These are phyloP conservation scores for Epichloe uncinata DNA, from an alignment of 2,329 filamentous ascomycete species.

Conservation along the genomic window DNA sequence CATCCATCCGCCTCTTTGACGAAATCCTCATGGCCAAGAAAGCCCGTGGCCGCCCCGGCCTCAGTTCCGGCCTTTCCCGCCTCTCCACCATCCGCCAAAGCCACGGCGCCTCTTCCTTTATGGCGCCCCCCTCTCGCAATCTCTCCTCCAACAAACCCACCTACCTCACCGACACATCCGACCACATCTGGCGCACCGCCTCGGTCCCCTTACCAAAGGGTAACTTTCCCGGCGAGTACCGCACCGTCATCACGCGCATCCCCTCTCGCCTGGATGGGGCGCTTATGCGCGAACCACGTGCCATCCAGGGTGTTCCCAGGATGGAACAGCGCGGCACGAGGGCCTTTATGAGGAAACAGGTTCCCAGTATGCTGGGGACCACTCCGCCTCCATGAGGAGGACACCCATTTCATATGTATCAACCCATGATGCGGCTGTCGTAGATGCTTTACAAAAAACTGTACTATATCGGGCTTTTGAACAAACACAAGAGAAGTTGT, in stretches of 20 bases:
- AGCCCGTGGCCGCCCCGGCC: conserved; percentile 48
- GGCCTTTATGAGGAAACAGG: conserved; percentile 42
- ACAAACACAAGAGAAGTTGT: background rate
- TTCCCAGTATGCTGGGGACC: conserved; percentile 33
- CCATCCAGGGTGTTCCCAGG: conserved; percentile 75
- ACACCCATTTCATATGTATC: background rate
- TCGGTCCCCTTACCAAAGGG: conserved; percentile 46
- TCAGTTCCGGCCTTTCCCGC: conserved; percentile 51
- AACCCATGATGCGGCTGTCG: background rate
- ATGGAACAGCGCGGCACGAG: conserved; percentile 37
- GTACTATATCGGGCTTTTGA: background rate
- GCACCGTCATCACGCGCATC: conserved; percentile 46
- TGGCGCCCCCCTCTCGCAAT: conserved; percentile 21
- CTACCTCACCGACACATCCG: conserved; percentile 58
- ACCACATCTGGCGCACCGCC: conserved; percentile 67
- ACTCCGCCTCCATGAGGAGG: conserved; percentile 24
- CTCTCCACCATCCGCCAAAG: conserved; percentile 46
- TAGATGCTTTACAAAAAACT: background rate
- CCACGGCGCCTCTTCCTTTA: conserved; percentile 29
- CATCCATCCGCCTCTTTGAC: conserved; percentile 64
- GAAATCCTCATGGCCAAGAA: conserved; percentile 73
- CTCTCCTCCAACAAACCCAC: conserved; percentile 31
- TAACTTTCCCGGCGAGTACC: conserved; percentile 51
- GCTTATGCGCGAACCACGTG: conserved; percentile 83
- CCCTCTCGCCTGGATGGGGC: conserved; percentile 74